Evolutionary conservation across 306 rosid genomes (phyloP), one percentile per base, ranked within the genome.

Genomic region (Quercus berberidifolia): DNA sequence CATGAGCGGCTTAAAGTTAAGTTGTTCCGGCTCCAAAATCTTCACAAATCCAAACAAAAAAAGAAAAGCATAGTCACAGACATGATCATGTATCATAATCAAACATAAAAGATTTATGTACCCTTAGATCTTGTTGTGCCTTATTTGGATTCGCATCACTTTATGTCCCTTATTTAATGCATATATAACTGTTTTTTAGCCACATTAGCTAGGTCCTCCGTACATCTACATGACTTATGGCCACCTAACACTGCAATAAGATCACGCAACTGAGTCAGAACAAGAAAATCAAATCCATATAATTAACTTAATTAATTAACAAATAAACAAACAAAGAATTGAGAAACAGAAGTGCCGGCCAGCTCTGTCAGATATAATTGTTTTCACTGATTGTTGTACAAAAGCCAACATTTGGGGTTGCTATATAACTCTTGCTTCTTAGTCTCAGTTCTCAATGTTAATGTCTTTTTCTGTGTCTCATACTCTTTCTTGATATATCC

Each of bases 201-300:
- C 14, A 4, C 60, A 28, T 6, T 6, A 0, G 21, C 4, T 46
- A 38, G 23, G 20, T 38, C 59, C n/a, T 38, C 25, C 60, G 69
- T 55, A 38, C 21, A 63, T 2, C 56, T 49, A 28, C 13, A 21
- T 6, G 17, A 31, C 55, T 59, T 57, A 19, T 57, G 6, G 19
- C 19, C 43, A 79, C 83, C 86, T 75, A 83, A 63, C 72, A 79
- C 59, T 54, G 59, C 83, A 54, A 63, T 21, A 79, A 83, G 41
- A 79, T 71, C 83, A 71, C 81, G 81, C 78, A 83, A 78, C 78
- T 23, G 51, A 2, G 56, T 20, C 33, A 73, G 69, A 15, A 30
- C 63, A 54, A 75, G 15, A 52, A 70, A 75, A 75, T 62, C 75
- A 73, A 70, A 33, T 31, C 54, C 54, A 64, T 26, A 55, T 38